These are phyloP conservation scores for Thozetella sp. DNA, from an alignment of 495 filamentous ascomycete genomes.

Conservation along the genomic window DNA sequence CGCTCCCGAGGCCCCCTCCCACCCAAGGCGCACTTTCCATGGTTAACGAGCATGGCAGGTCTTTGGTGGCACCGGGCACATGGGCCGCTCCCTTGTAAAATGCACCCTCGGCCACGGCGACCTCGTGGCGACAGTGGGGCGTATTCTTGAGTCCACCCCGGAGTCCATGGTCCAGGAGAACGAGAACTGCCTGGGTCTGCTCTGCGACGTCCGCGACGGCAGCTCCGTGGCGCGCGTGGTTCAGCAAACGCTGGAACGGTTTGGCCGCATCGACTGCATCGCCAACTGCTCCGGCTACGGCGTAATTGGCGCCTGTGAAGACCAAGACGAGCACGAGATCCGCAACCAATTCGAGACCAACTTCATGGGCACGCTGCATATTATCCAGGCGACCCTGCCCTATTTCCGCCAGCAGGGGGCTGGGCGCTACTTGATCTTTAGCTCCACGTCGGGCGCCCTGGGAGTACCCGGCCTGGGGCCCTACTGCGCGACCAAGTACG, in stretches of 20 bases:
- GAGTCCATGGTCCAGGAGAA: constrained; percentile 69
- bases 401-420: constrained; percentile 78
- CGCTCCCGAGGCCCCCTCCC: constrained; percentile 14
- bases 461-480: constrained; percentile 91
- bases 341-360: constrained; percentile 97
- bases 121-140: constrained; percentile 85
- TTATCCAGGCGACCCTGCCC: constrained; percentile 85
- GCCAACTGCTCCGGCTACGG: constrained; percentile 92
- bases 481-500: constrained; percentile 96
- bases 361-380: constrained; percentile 91
- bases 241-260: constrained; percentile 66
- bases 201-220: constrained; percentile 88
- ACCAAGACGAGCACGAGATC: constrained; percentile 93
- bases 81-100: constrained; percentile 88
- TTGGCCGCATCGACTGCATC: constrained; percentile 84
- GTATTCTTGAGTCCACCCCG: constrained; percentile 76
- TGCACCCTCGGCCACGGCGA: constrained; percentile 80
- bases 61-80: constrained; percentile 94
- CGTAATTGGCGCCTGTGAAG: constrained; percentile 93
- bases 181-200: constrained; percentile 74
- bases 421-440: constrained; percentile 92
- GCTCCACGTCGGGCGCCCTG: constrained; percentile 83
- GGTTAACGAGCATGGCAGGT: constrained; percentile 47
- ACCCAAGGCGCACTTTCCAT: background rate
- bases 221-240: constrained; percentile 76